Evolutionary conservation across 2,329 filamentous ascomycete species (phyloP).

Genomic region (Parastagonospora nodorum): DNA sequence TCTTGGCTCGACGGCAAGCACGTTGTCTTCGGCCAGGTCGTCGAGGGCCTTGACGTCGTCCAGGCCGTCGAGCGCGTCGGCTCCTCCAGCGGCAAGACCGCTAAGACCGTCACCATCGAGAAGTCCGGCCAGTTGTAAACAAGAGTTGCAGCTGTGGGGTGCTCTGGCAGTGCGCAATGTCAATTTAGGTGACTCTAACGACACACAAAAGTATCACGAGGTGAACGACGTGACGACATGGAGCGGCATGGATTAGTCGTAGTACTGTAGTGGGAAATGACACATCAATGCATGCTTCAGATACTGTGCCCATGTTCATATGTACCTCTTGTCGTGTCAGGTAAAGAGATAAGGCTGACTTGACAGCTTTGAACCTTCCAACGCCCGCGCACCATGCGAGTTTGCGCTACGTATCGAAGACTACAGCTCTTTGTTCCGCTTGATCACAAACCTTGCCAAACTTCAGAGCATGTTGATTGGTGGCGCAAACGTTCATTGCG

Average conservation of each 20-base stretch:
- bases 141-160: not conserved
- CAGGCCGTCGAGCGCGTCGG: constrained; percentile 30
- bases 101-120: constrained; percentile 27
- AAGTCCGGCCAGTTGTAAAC: constrained; percentile 32
- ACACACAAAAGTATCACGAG: constrained; percentile 11
- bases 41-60: constrained; percentile 31
- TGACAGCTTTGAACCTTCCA: too few species aligned
- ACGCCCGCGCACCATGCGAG: too few species aligned
- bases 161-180: constrained; percentile 3
- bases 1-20: constrained; percentile 81
- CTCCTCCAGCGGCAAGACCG: constrained; percentile 25
- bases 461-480: too few species aligned
- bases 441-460: too few species aligned
- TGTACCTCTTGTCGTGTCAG: too few species aligned
- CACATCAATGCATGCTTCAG: constrained; percentile 10
- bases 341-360: too few species aligned
- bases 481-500: too few species aligned
- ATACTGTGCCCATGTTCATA: too few species aligned
- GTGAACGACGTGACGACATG: constrained; percentile 4
- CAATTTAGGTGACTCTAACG: constrained; percentile 10
- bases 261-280: constrained; percentile 18
- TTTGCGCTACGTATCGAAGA: too few species aligned
- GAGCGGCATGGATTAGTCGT: constrained; percentile 6
- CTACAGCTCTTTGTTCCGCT: too few species aligned
- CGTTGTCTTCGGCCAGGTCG: constrained; percentile 81